Base-by-base conservation (phyloP, 192 early-diverging fungal genomes). In the Gaertneriomyces sp. region DNA sequence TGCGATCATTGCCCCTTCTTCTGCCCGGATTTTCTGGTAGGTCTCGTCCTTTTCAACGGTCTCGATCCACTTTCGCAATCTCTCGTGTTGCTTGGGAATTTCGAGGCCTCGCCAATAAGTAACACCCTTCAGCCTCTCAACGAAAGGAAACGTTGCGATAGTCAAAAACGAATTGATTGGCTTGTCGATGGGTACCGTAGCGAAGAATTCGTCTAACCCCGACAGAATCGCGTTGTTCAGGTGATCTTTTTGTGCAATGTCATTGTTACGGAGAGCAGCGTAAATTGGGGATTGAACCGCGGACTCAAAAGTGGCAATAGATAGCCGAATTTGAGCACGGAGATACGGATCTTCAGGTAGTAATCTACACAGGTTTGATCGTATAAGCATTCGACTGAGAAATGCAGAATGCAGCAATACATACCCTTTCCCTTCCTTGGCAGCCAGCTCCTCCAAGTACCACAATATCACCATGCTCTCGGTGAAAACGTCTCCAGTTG, bases 371-470 rank as follows among this genome's bases (percentile, higher is more conserved):
- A 33, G 47, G 17, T 49, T 12, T 17, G 47, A 49, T 12, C 2
- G 12, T 49, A 17, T n/a, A n/a, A 49, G 47, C 47, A 17, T 17
- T 0, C 47, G 47, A 49, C 0, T 17, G 47, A 17, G 47, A 33
- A 33, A 33, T 33, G 25, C 25, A 33, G 25, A 33, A 33, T 33
- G 25, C 0, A 33, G 0, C 25, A 33, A 33, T 33, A 2, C 25
- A 33, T 33, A 33, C 25, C 25, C 25, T 33, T 33, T 49, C 47
- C 47, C 47, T 49, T 49, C 12, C 47, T 49, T 12, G 17, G 47
- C 47, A 49, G 47, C 12, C 47, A 17, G 12, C 47, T 49, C 47
- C 47, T 49, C 47, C 47, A 49, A 49, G 47, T 49, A 49, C 12
- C 16, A 49, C 12, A 49, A 12, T n/a, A 49, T 49, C 47, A n/a